Evolutionary conservation across 768 basidiomycete genomes (phyloP).

Genomic region (Hericium coralloides): DNA sequence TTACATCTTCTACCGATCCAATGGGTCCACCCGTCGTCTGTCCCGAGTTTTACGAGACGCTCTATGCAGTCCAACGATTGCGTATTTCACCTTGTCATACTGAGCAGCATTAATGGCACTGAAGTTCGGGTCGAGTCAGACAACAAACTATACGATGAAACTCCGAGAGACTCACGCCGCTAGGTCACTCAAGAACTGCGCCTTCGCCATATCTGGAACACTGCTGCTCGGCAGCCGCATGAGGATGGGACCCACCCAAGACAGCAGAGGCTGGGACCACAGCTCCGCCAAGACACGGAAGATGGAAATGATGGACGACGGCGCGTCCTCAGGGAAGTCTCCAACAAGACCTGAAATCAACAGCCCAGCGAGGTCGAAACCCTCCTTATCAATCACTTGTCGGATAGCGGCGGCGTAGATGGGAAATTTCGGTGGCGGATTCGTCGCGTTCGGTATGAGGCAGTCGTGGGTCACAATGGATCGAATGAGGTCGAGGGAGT

Average conservation of each 20-base stretch:
- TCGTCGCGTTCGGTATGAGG: slow-evolving; percentile 35
- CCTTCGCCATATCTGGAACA: slow-evolving; percentile 56
- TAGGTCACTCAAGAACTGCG: slow-evolving; percentile 66
- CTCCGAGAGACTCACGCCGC: slow-evolving; percentile 45
- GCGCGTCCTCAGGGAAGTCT: slow-evolving; percentile 83
- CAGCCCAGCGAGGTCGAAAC: slow-evolving; percentile 58
- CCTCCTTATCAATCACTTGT: slow-evolving; percentile 57
- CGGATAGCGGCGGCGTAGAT: slow-evolving; percentile 56
- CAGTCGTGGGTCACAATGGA: slow-evolving; percentile 68
- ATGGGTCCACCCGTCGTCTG: slow-evolving; percentile 35
- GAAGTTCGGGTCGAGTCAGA: slow-evolving; percentile 36
- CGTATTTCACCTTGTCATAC: slow-evolving; percentile 77
- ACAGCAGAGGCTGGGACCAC: slow-evolving; percentile 62
- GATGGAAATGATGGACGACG: slow-evolving; percentile 65
- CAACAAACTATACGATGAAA: slow-evolving; percentile 7
- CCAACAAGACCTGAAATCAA: slow-evolving; percentile 73
- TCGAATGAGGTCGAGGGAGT: slow-evolving; percentile 74
- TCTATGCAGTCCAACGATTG: slow-evolving; percentile 60
- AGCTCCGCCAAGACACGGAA: slow-evolving; percentile 57
- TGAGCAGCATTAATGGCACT: slow-evolving; percentile 41
- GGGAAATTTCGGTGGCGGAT: slow-evolving; percentile 49
- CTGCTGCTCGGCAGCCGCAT: slow-evolving; percentile 56
- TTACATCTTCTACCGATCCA: slow-evolving; percentile 21
- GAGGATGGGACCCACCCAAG: slow-evolving; percentile 66
- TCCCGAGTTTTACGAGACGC: slow-evolving; percentile 69